Conservation (phyloP, 2,329 filamentous ascomycete genomes). For the Fusarium hostae region DNA sequence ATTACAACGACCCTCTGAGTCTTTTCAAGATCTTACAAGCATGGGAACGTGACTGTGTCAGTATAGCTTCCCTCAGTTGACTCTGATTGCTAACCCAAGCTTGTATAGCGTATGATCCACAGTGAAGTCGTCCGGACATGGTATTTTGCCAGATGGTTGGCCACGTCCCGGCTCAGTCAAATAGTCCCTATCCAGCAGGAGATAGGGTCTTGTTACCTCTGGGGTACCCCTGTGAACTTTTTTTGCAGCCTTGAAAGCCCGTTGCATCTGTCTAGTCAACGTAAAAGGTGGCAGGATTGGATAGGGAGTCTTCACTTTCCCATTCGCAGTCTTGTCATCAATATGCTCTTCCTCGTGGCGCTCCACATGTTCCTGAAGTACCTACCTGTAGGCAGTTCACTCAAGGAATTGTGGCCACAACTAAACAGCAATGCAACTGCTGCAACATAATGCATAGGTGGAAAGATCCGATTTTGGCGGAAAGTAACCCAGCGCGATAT, state of each 20-base stretch:
- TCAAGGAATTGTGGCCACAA: neutral
- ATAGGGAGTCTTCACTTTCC: neutral
- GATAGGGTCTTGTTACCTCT: neutral
- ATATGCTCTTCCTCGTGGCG: neutral
- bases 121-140: neutral
- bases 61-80: neutral
- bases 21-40: neutral
- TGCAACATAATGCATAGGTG: too few relatives aligned
- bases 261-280: neutral
- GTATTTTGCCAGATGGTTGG: neutral
- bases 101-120: neutral
- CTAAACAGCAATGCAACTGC: too few relatives aligned
- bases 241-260: neutral
- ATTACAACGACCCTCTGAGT: neutral
- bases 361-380: neutral
- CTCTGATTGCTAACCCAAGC: neutral
- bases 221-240: neutral
- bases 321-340: too few relatives aligned
- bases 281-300: neutral
- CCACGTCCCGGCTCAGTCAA: neutral
- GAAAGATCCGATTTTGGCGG: neutral
- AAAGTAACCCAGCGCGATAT: neutral
- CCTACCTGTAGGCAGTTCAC: neutral
- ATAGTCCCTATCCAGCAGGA: neutral
- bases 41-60: neutral